Conservation (phyloP, 179 eudicot genomes). For the Camellia oleifera region DNA sequence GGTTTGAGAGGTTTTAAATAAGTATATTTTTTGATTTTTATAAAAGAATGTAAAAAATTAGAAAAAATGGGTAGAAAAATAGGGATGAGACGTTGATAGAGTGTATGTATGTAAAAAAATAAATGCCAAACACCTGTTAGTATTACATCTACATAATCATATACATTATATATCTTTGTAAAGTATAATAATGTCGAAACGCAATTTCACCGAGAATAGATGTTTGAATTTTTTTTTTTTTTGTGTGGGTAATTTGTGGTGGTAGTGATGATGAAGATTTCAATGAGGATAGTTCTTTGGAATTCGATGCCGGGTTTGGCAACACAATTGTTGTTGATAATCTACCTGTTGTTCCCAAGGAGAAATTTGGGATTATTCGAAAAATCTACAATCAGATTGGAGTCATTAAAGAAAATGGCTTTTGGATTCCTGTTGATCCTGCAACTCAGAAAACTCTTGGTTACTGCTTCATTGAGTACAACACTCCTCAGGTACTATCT, state of each 20-base stretch:
- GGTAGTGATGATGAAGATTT: slow-evolving; percentile 84
- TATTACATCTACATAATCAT: too few species aligned
- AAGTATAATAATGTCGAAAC: neutral
- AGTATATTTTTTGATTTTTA: too few species aligned
- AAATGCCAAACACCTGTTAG: too few species aligned
- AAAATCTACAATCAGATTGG: slow-evolving; percentile 81
- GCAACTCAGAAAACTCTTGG: slow-evolving; percentile 59
- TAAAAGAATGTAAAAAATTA: too few species aligned
- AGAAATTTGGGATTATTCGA: slow-evolving; percentile 62
- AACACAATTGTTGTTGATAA: slow-evolving; percentile 78
- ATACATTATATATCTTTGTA: too few species aligned
- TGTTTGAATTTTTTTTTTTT: neutral
- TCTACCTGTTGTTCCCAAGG: slow-evolving; percentile 65
- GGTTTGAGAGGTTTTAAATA: too few species aligned
- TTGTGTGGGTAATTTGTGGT: neutral
- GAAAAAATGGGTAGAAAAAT: too few species aligned
- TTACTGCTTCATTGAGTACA: slow-evolving; percentile 64
- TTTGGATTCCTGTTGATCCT: slow-evolving; percentile 79
- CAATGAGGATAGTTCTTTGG: slow-evolving; percentile 44
- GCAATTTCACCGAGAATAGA: neutral
- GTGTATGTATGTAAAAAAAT: too few species aligned
- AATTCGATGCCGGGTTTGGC: slow-evolving; percentile 59
- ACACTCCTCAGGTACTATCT: slow-evolving; percentile 68
- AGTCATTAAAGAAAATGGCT: slow-evolving; percentile 66
- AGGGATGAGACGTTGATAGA: too few species aligned